Evolutionary conservation across 352 stramenopile genomes (phyloP).

Genomic region (Globisporangium lucens): DNA sequence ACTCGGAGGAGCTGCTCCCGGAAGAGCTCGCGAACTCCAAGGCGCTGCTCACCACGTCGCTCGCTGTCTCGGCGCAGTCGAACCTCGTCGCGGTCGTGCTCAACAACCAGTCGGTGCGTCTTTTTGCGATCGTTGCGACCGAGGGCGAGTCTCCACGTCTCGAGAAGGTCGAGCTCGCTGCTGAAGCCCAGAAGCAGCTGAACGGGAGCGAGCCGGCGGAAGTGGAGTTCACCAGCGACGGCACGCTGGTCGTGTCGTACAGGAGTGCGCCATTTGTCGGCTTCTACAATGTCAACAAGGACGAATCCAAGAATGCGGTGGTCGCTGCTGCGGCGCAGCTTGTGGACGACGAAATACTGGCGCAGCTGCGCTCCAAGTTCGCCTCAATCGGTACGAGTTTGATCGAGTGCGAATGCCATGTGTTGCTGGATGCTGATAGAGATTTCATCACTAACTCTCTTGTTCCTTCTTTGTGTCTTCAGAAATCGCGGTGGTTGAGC

Average conservation of each 20-base stretch:
- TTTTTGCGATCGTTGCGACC: slow-evolving; percentile 53
- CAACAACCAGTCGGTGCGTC: slow-evolving; percentile 39
- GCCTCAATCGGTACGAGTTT: slow-evolving; percentile 48
- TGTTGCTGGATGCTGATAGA: background rate
- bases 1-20: slow-evolving; percentile 45
- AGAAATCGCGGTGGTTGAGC: slow-evolving; percentile 49
- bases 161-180: slow-evolving; percentile 23
- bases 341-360: slow-evolving; percentile 25
- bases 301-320: slow-evolving; percentile 18
- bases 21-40: slow-evolving; percentile 31
- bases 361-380: slow-evolving; percentile 42
- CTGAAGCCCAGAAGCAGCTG: slow-evolving; percentile 32
- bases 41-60: slow-evolving; percentile 51
- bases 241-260: slow-evolving; percentile 52
- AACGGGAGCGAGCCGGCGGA: slow-evolving; percentile 47
- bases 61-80: slow-evolving; percentile 48
- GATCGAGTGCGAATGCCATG: background rate
- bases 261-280: slow-evolving; percentile 59
- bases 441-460: background rate
- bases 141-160: slow-evolving; percentile 18
- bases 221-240: slow-evolving; percentile 42
- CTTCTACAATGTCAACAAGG: slow-evolving; percentile 42
- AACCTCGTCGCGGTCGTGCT: slow-evolving; percentile 61
- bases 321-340: slow-evolving; percentile 11
- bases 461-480: slow-evolving; percentile 12